Percentiles rank a stretch among this genome's conserved stretches.
Evolutionary conservation across 2,329 filamentous ascomycete genomes (phyloP).

Genomic region (Thielaviopsis punctulata): DNA sequence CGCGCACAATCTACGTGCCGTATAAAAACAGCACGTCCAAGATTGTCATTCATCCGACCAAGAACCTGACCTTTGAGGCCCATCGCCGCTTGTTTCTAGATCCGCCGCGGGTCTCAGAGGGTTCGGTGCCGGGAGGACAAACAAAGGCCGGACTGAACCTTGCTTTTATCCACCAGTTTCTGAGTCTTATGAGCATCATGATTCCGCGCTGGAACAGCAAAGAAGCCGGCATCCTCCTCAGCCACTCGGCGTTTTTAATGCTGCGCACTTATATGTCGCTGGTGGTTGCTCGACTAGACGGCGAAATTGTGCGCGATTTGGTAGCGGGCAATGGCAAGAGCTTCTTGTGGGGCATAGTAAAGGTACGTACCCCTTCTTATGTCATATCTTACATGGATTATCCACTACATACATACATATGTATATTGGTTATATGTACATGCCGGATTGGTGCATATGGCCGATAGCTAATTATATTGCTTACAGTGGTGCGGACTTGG

Average conservation of each 20-base stretch:
- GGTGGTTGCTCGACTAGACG: constrained; percentile 80
- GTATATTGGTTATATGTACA: not conserved
- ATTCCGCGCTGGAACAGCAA: constrained; percentile 91
- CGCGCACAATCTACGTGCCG: constrained; percentile 84
- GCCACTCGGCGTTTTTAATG: constrained; percentile 79
- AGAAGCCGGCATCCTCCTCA: constrained; percentile 76
- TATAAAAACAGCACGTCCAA: constrained; percentile 78
- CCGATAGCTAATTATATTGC: not conserved
- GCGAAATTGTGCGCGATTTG: constrained; percentile 87
- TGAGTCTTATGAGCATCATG: constrained; percentile 94
- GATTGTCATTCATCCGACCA: constrained; percentile 79
- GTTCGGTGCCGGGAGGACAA: constrained; percentile 65
- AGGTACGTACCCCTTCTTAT: constrained; percentile 29
- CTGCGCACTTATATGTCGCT: constrained; percentile 86
- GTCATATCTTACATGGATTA: no score
- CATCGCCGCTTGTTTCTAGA: constrained; percentile 86
- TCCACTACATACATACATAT: no score
- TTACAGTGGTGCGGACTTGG: constrained; percentile 76
- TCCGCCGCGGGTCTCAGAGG: constrained; percentile 59
- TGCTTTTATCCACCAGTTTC: constrained; percentile 90
- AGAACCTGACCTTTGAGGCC: constrained; percentile 87
- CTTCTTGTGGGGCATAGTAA: constrained; percentile 75
- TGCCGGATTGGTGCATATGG: not conserved
- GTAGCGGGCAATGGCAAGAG: constrained; percentile 84
- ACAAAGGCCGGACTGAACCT: constrained; percentile 90